A percentile compares a stretch with the other conserved stretches of the same genome.
Conservation (phyloP, 208 protist species). For the Strigomonas culicis region DNA sequence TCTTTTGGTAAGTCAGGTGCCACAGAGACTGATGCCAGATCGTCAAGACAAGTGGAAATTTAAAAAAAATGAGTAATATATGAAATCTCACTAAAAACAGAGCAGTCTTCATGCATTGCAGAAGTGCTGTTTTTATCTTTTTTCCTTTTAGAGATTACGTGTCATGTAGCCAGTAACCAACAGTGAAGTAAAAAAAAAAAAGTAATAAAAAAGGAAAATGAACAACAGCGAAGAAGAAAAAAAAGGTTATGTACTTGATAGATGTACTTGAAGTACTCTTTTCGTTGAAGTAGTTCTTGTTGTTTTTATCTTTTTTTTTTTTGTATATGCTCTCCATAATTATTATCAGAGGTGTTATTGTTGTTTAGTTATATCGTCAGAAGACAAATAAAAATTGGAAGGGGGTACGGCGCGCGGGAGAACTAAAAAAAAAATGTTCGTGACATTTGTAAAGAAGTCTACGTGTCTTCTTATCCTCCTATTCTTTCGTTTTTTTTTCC, state of each 20-base stretch:
- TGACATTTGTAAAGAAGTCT: background rate
- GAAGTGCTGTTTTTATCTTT: background rate
- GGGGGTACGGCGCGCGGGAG: background rate
- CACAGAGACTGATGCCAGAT: too few relatives aligned
- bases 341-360: conserved; percentile 5
- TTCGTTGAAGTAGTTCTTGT: background rate
- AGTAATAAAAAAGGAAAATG: conserved; percentile 2
- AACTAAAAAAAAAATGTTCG: conserved; percentile 11
- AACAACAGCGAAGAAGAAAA: conserved; percentile 14
- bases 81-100: background rate
- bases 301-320: conserved; percentile 21
- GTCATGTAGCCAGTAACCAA: background rate
- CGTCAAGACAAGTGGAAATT: background rate
- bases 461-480: background rate
- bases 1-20: background rate
- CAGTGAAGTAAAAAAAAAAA: conserved; percentile 9
- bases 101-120: background rate
- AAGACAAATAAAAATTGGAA: conserved; percentile 7
- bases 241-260: conserved; percentile 12
- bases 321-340: conserved; percentile 15
- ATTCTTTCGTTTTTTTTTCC: background rate
- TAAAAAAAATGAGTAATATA: background rate
- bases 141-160: background rate
- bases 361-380: conserved; percentile 3
- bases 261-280: background rate